Percentiles rank a stretch among this genome's conserved stretches.
phyloP scores from a whole-genome alignment of 345 rosid species.

The Salix arbutifolia region DNA sequence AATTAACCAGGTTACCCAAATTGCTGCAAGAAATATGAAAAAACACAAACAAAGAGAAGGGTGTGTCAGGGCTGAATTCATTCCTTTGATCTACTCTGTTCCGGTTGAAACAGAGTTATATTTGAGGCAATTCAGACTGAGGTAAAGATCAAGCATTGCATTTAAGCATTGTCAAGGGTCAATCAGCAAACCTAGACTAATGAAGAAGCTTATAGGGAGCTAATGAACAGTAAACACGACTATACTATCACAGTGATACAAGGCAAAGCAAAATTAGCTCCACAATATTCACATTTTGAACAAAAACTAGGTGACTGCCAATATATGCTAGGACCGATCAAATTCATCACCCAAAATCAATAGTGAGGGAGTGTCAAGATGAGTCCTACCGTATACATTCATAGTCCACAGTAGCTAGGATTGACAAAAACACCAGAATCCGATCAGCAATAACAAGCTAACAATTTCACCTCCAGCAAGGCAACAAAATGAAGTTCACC shows the following conservation, averaged over 20 bases:
- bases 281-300: neutral
- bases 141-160: neutral
- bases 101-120: neutral
- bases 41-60: too few species aligned
- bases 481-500: too few species aligned
- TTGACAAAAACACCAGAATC: neutral
- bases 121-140: neutral
- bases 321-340: neutral
- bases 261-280: neutral
- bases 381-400: too few species aligned
- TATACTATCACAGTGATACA: neutral
- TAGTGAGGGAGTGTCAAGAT: neutral
- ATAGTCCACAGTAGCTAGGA: neutral
- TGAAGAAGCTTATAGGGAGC: too few species aligned
- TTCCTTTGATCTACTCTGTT: neutral
- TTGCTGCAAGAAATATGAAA: too few species aligned
- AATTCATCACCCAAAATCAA: neutral
- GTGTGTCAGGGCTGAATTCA: neutral
- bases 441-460: neutral
- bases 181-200: neutral
- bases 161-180: neutral
- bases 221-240: neutral
- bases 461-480: neutral
- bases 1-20: neutral
- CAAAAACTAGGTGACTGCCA: neutral